Percentiles rank a stretch among this genome's conserved stretches.
Conservation (phyloP, 2,329 filamentous ascomycete genomes). For the Botrytis medusae region DNA sequence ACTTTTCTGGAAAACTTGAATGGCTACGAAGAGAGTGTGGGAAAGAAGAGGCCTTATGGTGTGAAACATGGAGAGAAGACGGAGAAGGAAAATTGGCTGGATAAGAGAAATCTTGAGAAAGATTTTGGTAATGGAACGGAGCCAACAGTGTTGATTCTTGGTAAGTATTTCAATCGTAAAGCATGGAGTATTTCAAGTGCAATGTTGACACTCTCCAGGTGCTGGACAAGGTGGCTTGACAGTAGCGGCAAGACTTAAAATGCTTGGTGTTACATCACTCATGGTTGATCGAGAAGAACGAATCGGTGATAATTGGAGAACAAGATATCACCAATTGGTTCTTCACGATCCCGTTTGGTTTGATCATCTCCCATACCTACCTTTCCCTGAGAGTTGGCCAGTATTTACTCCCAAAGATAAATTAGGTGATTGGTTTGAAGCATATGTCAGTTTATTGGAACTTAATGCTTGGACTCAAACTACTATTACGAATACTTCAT, state of each 20-base stretch:
- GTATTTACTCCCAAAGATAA: conserved; percentile 72
- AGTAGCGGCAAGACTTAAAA: conserved; percentile 58
- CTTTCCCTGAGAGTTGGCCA: conserved; percentile 65
- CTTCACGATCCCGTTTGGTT: conserved; percentile 64
- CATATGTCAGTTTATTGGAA: conserved; percentile 62
- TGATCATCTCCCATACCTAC: conserved; percentile 62
- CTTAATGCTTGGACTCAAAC: conserved; percentile 65
- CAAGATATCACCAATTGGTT: conserved; percentile 63
- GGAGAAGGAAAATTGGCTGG: conserved; percentile 60
- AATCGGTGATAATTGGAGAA: conserved; percentile 65
- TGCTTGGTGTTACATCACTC: conserved; percentile 55
- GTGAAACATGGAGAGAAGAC: conserved; percentile 54
- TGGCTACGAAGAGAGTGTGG: conserved; percentile 52
- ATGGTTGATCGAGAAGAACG: conserved; percentile 58
- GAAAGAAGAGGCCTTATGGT: conserved; percentile 52
- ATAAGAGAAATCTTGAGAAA: conserved; percentile 49
- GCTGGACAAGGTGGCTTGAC: conserved; percentile 62
- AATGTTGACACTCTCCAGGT: conserved; percentile 53
- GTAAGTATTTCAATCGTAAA: conserved; percentile 41
- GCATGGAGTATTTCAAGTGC: not conserved
- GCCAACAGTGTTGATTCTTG: conserved; percentile 61
- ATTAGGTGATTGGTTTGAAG: conserved; percentile 65
- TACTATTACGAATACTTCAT: conserved; percentile 45
- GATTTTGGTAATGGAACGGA: conserved; percentile 44
- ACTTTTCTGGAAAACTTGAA: conserved; percentile 57